Base-by-base conservation (phyloP, 2,329 filamentous ascomycete species). In the Claviceps fusiformis region DNA sequence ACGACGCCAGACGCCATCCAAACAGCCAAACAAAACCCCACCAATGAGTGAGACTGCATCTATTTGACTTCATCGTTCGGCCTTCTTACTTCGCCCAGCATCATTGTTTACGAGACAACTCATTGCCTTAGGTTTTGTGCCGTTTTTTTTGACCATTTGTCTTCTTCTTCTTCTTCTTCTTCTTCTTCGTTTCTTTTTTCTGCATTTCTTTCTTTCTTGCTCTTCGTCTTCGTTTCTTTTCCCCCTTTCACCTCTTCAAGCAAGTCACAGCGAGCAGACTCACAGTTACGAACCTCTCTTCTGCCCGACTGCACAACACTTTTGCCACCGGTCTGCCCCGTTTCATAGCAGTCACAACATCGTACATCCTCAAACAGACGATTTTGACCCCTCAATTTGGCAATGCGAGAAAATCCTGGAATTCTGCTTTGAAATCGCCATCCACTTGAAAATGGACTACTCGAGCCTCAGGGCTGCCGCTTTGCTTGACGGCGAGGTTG, bases 401-500 rank as follows among this genome's bases (percentile, higher is more conserved):
- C 39, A n/a, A 56, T 56, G 55, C 51, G 43, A 27, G 54, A 50
- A n/a, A 29, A 1, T 9, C 5, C n/a, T 3, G 48, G 43, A 33
- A 35, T 17, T 1, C 19, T 15, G 31, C n/a, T 24, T n/a, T 5
- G 9, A 37, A 33, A 27, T 39, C 27, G 19, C 7, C 24, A 43
- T 8, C n/a, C 31, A 35, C n/a, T n/a, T 65, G 33, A 61, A 37
- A 37, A 88, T 89, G 83, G 83, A 88, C 68, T 86, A 86, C 64
- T 80, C 83, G 41, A 81, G 85, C 65, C 77, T 98, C 60, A 87
- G 89, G 65, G 90, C 92, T 62, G 87, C 89, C 64, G 93, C 93
- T 31, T 81, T 98, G 74, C 83, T 80, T 55, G 86, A 89, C 56
- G 88, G 88, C 61, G 87, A 90, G 58, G 89, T 95, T 63, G 93